Percentiles rank a stretch among this genome's conserved stretches.
phyloP scores from a whole-genome alignment of 2,329 filamentous ascomycete species.

The Colletotrichum destructivum region DNA sequence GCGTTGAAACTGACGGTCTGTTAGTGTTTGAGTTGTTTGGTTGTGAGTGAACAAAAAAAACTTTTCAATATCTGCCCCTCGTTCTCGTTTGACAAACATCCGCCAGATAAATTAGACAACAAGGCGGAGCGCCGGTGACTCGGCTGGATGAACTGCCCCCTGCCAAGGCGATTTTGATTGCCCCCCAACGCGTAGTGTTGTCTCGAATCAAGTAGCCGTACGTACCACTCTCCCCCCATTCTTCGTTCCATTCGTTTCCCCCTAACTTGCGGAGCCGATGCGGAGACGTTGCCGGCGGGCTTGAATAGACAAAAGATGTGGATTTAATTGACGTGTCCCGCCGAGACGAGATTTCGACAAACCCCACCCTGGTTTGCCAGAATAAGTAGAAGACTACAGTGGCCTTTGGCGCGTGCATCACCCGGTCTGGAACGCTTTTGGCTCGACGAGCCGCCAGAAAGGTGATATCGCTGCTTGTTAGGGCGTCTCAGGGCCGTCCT shows the following conservation, averaged over 20 bases:
- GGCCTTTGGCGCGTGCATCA: background rate
- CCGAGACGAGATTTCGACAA: background rate
- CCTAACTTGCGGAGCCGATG: background rate
- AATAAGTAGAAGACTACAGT: background rate
- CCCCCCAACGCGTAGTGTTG: background rate
- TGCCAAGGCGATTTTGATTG: background rate
- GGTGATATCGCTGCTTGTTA: constrained; percentile 33
- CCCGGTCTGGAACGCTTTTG: constrained; percentile 26
- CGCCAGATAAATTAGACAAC: too few relatives aligned
- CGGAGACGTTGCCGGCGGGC: constrained; percentile 4
- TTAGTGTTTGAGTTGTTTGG: too few relatives aligned
- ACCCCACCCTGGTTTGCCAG: background rate
- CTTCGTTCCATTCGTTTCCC: background rate
- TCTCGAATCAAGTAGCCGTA: constrained; percentile 10
- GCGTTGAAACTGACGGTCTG: too few relatives aligned
- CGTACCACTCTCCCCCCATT: background rate
- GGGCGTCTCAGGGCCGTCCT: constrained; percentile 27
- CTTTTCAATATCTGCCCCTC: too few relatives aligned
- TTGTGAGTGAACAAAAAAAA: too few relatives aligned
- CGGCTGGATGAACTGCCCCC: background rate
- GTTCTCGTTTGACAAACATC: too few relatives aligned
- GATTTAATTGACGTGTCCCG: constrained; percentile 18
- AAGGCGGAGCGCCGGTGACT: background rate
- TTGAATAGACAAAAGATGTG: background rate
- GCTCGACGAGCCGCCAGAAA: constrained; percentile 20